Conservation (phyloP, 176 grass and related monocot species). For the Oryza glaberrima region DNA sequence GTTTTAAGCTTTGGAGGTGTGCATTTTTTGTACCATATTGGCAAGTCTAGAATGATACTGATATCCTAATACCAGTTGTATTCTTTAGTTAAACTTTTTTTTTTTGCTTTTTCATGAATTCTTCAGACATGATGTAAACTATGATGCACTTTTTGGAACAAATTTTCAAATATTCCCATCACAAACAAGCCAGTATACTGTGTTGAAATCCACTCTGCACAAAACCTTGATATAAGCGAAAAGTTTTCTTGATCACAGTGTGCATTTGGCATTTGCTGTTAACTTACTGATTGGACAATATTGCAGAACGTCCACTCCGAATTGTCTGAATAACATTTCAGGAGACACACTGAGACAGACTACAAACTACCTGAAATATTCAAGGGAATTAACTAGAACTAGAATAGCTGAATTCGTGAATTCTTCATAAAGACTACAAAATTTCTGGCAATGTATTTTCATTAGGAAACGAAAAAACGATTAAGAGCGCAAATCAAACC, state of each 20-base stretch:
- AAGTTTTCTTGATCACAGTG: not conserved
- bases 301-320: not conserved
- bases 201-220: not conserved
- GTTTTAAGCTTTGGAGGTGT: not conserved
- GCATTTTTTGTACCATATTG: not conserved
- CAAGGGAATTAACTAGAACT: not conserved
- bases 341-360: not conserved
- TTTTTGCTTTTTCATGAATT: not conserved
- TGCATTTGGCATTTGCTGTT: not conserved
- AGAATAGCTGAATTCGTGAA: not conserved
- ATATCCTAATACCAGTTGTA: not conserved
- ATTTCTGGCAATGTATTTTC: not conserved
- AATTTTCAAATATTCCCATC: not conserved
- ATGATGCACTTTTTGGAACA: not conserved
- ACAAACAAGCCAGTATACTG: not conserved
- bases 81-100: not conserved
- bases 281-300: not conserved
- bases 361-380: not conserved
- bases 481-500: not conserved
- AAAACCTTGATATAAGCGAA: not conserved
- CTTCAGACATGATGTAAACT: not conserved
- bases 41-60: not conserved
- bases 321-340: constrained; percentile 9
- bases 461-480: not conserved
- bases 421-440: not conserved